Percentiles rank a stretch among this genome's conserved stretches.
These are phyloP conservation scores for Gentiana straminea DNA, from an alignment of 257 asterid species.

Conservation along the genomic window DNA sequence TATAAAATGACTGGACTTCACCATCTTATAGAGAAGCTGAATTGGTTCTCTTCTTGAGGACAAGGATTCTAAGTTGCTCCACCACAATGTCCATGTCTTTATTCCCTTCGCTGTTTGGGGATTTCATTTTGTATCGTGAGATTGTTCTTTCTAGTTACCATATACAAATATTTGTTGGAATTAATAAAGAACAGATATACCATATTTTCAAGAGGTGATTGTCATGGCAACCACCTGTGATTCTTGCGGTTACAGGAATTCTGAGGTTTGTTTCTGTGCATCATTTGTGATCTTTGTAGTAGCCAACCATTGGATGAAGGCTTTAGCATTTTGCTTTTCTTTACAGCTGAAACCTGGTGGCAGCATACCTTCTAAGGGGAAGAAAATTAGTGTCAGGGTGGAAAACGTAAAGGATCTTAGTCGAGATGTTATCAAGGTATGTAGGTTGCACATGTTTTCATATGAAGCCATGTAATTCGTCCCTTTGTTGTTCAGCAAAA, in stretches of 20 bases:
- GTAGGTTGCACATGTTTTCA: neutral
- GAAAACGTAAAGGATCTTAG: slow-evolving; percentile 64
- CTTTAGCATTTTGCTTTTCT: slow-evolving; percentile 6
- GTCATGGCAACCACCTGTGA: slow-evolving; percentile 95
- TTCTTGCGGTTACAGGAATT: slow-evolving; percentile 82
- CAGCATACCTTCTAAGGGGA: slow-evolving; percentile 72
- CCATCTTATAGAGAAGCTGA: too few relatives aligned
- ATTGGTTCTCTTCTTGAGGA: too few relatives aligned
- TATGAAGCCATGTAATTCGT: neutral
- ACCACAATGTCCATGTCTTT: too few relatives aligned
- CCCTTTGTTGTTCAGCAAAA: neutral
- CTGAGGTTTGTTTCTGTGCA: slow-evolving; percentile 47
- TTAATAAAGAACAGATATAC: slow-evolving; percentile 69
- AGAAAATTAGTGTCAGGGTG: slow-evolving; percentile 55
- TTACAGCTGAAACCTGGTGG: slow-evolving; percentile 91
- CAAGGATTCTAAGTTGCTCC: too few relatives aligned
- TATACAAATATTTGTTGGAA: slow-evolving; percentile 21
- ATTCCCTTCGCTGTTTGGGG: too few relatives aligned
- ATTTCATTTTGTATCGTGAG: neutral
- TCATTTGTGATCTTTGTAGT: too few relatives aligned
- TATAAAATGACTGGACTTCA: too few relatives aligned
- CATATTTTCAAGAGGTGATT: slow-evolving; percentile 86
- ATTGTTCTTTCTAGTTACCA: neutral
- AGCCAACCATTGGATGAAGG: too few relatives aligned
- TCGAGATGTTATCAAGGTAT: slow-evolving; percentile 94